A percentile compares a stretch with the other conserved stretches of the same genome.
phyloP scores from a whole-genome alignment of 768 basidiomycete species.

The Kwoniella botswanensis region DNA sequence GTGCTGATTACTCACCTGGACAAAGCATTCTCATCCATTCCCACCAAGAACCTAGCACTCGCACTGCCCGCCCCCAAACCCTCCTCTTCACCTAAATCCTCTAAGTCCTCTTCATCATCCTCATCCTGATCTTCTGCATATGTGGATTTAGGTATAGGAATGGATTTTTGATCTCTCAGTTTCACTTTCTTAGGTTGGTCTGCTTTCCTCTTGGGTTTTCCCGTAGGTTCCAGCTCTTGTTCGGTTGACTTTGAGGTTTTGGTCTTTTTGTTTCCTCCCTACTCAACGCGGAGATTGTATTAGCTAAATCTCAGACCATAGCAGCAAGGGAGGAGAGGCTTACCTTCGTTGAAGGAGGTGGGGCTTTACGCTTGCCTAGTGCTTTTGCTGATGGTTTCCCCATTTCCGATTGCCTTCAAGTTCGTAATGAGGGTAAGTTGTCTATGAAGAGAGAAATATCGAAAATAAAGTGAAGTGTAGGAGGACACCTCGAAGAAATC shows the following conservation, averaged over 20 bases:
- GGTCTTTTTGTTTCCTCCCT: conserved; percentile 18
- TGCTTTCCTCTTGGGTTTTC: conserved; percentile 46
- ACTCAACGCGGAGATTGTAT: no score
- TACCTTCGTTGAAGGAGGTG: conserved; percentile 29
- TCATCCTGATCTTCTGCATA: conserved; percentile 68
- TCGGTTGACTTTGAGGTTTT: conserved; percentile 18
- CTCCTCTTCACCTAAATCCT: conserved; percentile 65
- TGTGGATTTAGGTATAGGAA: conserved; percentile 50
- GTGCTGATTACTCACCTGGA: conserved; percentile 65
- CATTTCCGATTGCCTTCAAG: conserved; percentile 19
- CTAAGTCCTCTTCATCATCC: conserved; percentile 70
- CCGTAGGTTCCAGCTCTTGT: conserved; percentile 35
- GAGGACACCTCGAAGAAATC: background rate
- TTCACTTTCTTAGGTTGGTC: conserved; percentile 56
- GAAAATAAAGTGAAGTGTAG: no score
- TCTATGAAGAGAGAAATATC: background rate
- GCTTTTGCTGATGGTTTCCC: conserved; percentile 39
- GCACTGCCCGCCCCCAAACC: conserved; percentile 51
- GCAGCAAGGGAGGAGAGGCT: background rate
- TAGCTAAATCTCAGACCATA: background rate
- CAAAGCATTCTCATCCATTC: conserved; percentile 78
- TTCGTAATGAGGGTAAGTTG: background rate
- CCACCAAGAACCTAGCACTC: conserved; percentile 70
- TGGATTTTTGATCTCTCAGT: conserved; percentile 52
- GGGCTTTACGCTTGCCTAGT: conserved; percentile 45